These are phyloP conservation scores for Russula earlei DNA, from an alignment of 768 basidiomycete genomes.

Conservation along the genomic window DNA sequence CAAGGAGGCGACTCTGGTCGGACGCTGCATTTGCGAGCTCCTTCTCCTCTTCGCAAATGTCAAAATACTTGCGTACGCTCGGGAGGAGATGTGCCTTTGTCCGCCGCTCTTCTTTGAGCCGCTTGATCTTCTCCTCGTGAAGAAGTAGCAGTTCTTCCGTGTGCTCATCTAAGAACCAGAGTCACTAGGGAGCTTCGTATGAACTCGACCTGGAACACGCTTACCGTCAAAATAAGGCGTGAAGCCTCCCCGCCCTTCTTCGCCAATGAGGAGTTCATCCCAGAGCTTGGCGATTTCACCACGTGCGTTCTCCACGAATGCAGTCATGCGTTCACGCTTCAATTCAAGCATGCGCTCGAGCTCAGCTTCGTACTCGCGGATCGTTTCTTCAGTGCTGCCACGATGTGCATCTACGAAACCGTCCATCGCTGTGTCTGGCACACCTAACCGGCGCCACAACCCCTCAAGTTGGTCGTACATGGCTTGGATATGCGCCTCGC, in stretches of 20 bases:
- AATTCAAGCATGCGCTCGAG: conserved; percentile 83
- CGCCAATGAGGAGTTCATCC: conserved; percentile 80
- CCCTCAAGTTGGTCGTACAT: conserved; percentile 92
- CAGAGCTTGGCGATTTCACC: conserved; percentile 73
- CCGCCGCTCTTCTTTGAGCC: conserved; percentile 75
- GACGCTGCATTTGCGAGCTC: conserved; percentile 73
- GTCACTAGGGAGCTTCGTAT: not conserved
- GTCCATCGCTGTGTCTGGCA: conserved; percentile 74
- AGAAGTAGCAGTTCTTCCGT: conserved; percentile 79
- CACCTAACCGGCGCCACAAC: conserved; percentile 81
- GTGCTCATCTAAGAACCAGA: conserved; percentile 53
- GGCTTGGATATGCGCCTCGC: conserved; percentile 81
- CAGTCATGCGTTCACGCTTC: conserved; percentile 78
- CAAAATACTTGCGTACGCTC: conserved; percentile 79
- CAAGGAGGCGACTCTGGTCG: conserved; percentile 75
- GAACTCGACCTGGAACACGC: conserved; percentile 20
- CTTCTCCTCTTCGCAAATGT: conserved; percentile 82
- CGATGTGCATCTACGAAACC: conserved; percentile 83
- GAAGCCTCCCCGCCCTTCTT: conserved; percentile 74
- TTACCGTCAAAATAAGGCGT: conserved; percentile 75
- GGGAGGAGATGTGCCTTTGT: conserved; percentile 68
- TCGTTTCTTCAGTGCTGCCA: conserved; percentile 69
- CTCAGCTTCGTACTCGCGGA: conserved; percentile 82
- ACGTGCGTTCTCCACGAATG: conserved; percentile 75
- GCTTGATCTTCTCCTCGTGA: conserved; percentile 78